phyloP scores from a whole-genome alignment of 768 basidiomycete species.

The Rubroboletus pulcherrimus region DNA sequence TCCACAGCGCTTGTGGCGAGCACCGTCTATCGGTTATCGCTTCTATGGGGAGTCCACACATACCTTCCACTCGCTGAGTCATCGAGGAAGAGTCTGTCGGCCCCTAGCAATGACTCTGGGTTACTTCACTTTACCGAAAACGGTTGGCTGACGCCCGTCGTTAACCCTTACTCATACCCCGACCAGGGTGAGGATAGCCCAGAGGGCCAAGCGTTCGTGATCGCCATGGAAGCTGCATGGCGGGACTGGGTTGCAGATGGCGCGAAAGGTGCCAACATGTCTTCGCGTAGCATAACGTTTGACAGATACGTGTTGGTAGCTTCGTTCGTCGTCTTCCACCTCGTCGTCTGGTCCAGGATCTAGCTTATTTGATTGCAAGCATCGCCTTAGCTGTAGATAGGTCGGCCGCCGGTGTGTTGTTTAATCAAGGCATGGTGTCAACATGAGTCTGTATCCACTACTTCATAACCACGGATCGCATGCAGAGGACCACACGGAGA shows the following conservation, averaged over 20 bases:
- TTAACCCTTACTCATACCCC: conserved; percentile 59
- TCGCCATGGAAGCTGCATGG: conserved; percentile 73
- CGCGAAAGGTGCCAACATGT: conserved; percentile 44
- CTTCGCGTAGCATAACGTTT: background rate
- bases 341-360: background rate
- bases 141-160: conserved; percentile 73
- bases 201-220: conserved; percentile 76
- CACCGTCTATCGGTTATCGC: conserved; percentile 70
- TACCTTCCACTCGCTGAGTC: conserved; percentile 57
- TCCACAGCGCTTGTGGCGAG: conserved; percentile 73
- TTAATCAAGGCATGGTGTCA: background rate
- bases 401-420: no score
- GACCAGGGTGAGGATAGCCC: conserved; percentile 52
- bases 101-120: conserved; percentile 12
- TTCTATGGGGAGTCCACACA: conserved; percentile 46
- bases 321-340: background rate
- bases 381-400: background rate
- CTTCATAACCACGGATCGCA: background rate
- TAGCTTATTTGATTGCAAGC: background rate
- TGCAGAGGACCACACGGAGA: background rate
- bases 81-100: conserved; percentile 40
- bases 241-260: conserved; percentile 67
- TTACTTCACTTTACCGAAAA: conserved; percentile 49
- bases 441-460: background rate
- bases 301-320: background rate